Evolutionary conservation across 2,329 filamentous ascomycete genomes (phyloP).

Genomic region (Botrytis cinerea): DNA sequence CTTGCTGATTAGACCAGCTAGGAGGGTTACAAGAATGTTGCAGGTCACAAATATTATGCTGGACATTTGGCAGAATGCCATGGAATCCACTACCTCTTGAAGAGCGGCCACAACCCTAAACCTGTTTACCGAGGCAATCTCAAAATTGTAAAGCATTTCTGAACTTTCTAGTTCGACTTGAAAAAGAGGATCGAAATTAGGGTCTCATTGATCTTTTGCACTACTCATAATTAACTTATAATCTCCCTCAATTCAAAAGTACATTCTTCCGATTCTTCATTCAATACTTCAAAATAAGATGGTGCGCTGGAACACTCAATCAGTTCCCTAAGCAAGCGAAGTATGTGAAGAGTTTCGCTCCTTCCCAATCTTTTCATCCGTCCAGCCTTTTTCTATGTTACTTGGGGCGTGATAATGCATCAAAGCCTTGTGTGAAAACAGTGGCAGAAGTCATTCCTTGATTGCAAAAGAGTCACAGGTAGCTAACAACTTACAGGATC

Average conservation of each 20-base stretch:
- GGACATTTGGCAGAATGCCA: neutral
- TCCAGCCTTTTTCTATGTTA: neutral
- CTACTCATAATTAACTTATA: neutral
- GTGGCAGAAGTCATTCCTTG: neutral
- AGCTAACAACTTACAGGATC: neutral
- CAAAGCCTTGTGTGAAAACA: neutral
- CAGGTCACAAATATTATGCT: too few relatives aligned
- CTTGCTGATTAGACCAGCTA: rapidly evolving
- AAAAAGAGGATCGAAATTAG: neutral
- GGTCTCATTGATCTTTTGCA: neutral
- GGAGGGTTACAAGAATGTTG: too few relatives aligned
- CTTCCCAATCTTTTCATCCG: neutral
- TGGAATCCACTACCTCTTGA: neutral
- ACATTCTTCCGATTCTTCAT: neutral
- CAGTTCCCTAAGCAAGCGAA: neutral
- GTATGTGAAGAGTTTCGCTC: neutral
- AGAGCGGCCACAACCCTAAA: neutral
- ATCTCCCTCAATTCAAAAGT: neutral
- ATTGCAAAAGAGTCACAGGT: neutral
- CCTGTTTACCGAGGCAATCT: neutral
- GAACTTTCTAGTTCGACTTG: neutral
- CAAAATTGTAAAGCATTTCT: neutral
- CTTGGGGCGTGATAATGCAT: neutral
- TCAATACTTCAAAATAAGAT: too few relatives aligned
- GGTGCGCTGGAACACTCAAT: neutral